A percentile compares a stretch with the other conserved stretches of the same genome.
Conservation (phyloP, 345 rosid species). For the Linum trigynum region DNA sequence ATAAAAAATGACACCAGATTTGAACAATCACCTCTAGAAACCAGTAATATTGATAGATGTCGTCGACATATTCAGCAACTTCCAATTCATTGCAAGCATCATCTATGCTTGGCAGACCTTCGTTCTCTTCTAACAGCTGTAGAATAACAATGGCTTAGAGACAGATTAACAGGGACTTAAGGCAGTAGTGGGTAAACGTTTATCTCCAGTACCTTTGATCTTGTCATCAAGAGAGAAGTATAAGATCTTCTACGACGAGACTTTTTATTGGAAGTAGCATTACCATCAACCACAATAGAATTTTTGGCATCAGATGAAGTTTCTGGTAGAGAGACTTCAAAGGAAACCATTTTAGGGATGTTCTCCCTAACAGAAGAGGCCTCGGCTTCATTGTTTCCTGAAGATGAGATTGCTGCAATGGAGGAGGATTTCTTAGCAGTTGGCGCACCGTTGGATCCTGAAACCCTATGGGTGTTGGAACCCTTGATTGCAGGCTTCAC, state of each 20-base stretch:
- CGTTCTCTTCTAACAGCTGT: conserved; percentile 47
- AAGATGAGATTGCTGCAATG: conserved; percentile 24
- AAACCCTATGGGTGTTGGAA: conserved; percentile 30
- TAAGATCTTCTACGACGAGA: conserved; percentile 78
- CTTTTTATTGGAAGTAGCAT: conserved; percentile 35
- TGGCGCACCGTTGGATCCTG: conserved; percentile 24
- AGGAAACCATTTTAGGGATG: conserved; percentile 22
- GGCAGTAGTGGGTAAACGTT: conserved; percentile 8
- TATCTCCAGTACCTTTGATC: conserved; percentile 50
- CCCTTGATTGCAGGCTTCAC: conserved; percentile 20
- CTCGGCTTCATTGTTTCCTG: conserved; percentile 22
- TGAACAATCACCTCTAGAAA: conserved; percentile 52
- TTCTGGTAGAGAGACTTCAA: conserved; percentile 28
- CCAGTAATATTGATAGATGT: conserved; percentile 89
- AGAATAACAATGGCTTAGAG: conserved; percentile 19
- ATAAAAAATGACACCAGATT: not conserved
- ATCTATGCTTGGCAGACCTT: conserved; percentile 61
- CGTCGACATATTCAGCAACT: conserved; percentile 95
- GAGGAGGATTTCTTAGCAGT: conserved; percentile 22
- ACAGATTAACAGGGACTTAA: conserved; percentile 7
- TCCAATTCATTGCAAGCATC: conserved; percentile 69
- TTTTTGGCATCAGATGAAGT: conserved; percentile 24
- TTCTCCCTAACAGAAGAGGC: conserved; percentile 25
- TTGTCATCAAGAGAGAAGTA: conserved; percentile 62
- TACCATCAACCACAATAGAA: conserved; percentile 19